Evolutionary conservation across 352 stramenopile species (phyloP).

Genomic region (Nothophytophthora sp.): DNA sequence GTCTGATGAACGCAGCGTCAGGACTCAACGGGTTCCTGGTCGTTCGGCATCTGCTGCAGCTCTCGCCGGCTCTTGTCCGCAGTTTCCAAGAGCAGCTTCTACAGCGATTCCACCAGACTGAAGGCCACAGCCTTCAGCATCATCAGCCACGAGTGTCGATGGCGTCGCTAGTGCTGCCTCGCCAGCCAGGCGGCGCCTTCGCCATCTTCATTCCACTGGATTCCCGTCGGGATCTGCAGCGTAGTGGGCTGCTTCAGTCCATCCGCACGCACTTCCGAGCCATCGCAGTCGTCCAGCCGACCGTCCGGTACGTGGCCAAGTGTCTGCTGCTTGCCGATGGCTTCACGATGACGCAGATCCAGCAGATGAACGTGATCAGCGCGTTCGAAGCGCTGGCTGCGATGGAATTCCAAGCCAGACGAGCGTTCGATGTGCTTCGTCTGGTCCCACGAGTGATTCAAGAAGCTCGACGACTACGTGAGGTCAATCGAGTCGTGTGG

Average conservation of each 20-base stretch:
- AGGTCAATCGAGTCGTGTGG: slow-evolving; percentile 15
- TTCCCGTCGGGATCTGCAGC: slow-evolving; percentile 4
- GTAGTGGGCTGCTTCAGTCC: slow-evolving; percentile 23
- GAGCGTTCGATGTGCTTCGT: slow-evolving; percentile 17
- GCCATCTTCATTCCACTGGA: slow-evolving; percentile 34
- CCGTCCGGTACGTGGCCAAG: slow-evolving; percentile 29
- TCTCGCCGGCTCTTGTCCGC: slow-evolving; percentile 4
- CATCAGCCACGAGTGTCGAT: slow-evolving; percentile 4
- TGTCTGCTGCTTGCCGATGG: slow-evolving; percentile 30
- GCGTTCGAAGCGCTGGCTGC: slow-evolving; percentile 28
- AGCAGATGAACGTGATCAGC: slow-evolving; percentile 10
- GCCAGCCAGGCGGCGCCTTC: neutral
- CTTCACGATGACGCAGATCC: slow-evolving; percentile 15
- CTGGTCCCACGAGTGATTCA: slow-evolving; percentile 27
- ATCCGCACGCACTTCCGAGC: slow-evolving; percentile 33
- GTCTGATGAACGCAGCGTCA: slow-evolving; percentile 12
- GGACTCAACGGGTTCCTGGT: slow-evolving; percentile 26
- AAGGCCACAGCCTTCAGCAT: neutral
- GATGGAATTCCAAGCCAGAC: slow-evolving; percentile 1
- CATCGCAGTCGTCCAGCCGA: slow-evolving; percentile 21
- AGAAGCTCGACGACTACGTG: slow-evolving; percentile 15
- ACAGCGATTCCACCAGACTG: slow-evolving; percentile 18
- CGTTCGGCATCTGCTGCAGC: slow-evolving; percentile 15
- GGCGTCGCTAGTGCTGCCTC: slow-evolving; percentile 21
- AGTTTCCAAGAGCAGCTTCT: slow-evolving; percentile 17